phyloP scores from a whole-genome alignment of 73 alveolate species.

The Stentor roeselii region DNA sequence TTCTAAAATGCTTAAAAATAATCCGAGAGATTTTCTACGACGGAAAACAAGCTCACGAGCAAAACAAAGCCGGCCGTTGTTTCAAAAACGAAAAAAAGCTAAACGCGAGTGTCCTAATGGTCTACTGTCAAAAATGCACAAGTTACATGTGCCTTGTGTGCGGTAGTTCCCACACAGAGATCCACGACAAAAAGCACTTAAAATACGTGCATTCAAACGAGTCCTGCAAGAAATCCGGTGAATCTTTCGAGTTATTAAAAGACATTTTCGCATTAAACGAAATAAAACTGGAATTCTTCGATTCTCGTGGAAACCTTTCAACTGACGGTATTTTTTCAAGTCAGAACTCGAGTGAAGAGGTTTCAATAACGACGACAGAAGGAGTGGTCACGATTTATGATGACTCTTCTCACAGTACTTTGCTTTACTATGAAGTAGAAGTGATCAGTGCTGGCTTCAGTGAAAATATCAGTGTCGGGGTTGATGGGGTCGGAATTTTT shows the following conservation, averaged over 20 bases:
- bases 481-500: background rate
- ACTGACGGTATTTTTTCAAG: background rate
- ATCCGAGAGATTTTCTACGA: background rate
- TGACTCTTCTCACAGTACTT: background rate
- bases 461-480: slow-evolving; percentile 1
- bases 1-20: too few relatives aligned
- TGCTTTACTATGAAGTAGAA: slow-evolving; percentile 1
- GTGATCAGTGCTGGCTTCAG: background rate
- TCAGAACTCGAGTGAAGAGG: background rate
- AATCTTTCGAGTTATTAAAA: background rate
- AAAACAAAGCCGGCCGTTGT: background rate
- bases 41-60: background rate
- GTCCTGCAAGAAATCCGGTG: background rate
- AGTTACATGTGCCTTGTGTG: background rate
- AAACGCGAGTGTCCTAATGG: background rate
- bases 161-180: background rate
- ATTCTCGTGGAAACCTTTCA: background rate
- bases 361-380: background rate
- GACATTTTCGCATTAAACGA: background rate
- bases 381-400: background rate
- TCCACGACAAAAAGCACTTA: background rate
- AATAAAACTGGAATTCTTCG: background rate
- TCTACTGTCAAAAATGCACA: background rate
- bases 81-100: background rate
- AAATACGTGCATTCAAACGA: background rate